A percentile compares a stretch with the other conserved stretches of the same genome.
phyloP scores from a whole-genome alignment of 2,329 filamentous ascomycete genomes.

The Aureobasidium vineae region DNA sequence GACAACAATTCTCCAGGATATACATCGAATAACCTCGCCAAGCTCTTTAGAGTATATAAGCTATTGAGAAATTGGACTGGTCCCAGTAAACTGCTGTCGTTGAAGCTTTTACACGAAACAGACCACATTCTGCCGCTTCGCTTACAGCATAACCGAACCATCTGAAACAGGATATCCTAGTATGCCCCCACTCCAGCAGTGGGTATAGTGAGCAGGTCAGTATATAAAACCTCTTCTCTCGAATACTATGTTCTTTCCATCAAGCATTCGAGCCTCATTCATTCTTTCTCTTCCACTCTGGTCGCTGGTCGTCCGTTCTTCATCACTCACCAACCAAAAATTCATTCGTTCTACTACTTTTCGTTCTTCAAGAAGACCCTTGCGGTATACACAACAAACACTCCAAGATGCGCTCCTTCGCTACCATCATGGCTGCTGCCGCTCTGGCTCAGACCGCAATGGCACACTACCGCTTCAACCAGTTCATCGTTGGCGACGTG shows the following conservation, averaged over 20 bases:
- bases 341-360: slow-evolving; percentile 15
- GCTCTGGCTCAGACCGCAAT: slow-evolving; percentile 37
- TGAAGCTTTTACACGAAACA: slow-evolving; percentile 19
- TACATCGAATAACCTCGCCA: background rate
- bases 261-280: slow-evolving; percentile 21
- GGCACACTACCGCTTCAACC: slow-evolving; percentile 35
- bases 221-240: slow-evolving; percentile 14
- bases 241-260: background rate
- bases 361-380: slow-evolving; percentile 29
- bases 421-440: slow-evolving; percentile 36
- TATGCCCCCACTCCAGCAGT: background rate
- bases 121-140: slow-evolving; percentile 8
- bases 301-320: slow-evolving; percentile 25
- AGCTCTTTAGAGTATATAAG: background rate
- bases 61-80: background rate
- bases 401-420: slow-evolving; percentile 39
- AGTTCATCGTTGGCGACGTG: slow-evolving; percentile 46
- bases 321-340: slow-evolving; percentile 14
- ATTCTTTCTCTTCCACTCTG: slow-evolving; percentile 15
- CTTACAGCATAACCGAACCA: slow-evolving; percentile 22
- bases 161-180: slow-evolving; percentile 7
- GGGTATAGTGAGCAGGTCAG: background rate
- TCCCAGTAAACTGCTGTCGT: background rate
- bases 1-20: background rate
- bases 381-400: slow-evolving; percentile 20